A percentile compares a stretch with the other conserved stretches of the same genome.
Evolutionary conservation across 2,329 filamentous ascomycete species (phyloP).

Genomic region (Helicocarpus griseus): DNA sequence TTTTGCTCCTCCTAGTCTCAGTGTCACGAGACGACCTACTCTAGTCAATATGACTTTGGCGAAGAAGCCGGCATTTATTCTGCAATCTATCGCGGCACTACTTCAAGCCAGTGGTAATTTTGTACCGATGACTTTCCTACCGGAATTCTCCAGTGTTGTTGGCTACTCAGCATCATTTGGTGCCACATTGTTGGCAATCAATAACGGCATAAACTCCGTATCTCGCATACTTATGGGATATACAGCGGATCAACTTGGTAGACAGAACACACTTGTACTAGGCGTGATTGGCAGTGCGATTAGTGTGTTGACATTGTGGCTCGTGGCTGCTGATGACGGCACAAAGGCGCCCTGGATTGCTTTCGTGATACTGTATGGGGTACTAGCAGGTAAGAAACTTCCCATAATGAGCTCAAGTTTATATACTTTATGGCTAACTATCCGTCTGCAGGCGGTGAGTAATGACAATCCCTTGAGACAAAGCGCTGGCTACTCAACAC

Average conservation of each 20-base stretch:
- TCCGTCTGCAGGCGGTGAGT: background rate
- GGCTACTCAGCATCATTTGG: slow-evolving; percentile 28
- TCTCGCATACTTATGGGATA: slow-evolving; percentile 31
- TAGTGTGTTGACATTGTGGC: slow-evolving; percentile 21
- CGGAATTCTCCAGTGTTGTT: slow-evolving; percentile 29
- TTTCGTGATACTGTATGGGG: slow-evolving; percentile 10
- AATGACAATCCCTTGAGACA: too few relatives aligned
- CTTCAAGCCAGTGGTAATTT: slow-evolving; percentile 32
- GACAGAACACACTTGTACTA: slow-evolving; percentile 30
- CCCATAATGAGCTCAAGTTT: too few relatives aligned
- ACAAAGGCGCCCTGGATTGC: slow-evolving; percentile 6
- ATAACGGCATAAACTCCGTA: slow-evolving; percentile 31
- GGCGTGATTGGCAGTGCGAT: slow-evolving; percentile 21
- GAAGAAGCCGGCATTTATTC: slow-evolving; percentile 25
- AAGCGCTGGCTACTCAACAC: too few relatives aligned
- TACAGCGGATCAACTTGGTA: slow-evolving; percentile 29
- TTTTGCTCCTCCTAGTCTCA: slow-evolving; percentile 8
- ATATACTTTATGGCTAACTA: background rate
- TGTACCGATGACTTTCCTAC: slow-evolving; percentile 31
- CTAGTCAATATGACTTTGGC: slow-evolving; percentile 26
- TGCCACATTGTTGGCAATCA: slow-evolving; percentile 31
- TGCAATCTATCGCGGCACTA: slow-evolving; percentile 26
- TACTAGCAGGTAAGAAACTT: slow-evolving; percentile 9
- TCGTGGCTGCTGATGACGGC: slow-evolving; percentile 6
- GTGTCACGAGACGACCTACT: slow-evolving; percentile 5